Evolutionary conservation across 2,329 filamentous ascomycete species (phyloP).

Genomic region (Epichloe hybrida): DNA sequence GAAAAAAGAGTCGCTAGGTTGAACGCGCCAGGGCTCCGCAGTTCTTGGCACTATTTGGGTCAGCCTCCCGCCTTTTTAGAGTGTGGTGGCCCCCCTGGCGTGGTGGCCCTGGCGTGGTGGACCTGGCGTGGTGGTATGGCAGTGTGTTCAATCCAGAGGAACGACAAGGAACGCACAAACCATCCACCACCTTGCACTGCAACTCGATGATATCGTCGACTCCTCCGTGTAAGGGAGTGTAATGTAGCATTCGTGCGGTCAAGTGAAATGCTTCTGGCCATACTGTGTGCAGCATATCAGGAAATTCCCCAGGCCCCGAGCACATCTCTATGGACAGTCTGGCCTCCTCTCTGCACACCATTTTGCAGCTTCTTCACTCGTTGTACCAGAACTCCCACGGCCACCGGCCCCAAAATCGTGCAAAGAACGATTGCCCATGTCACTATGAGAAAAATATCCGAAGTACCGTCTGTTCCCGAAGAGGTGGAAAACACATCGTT

Average conservation of each 20-base stretch:
- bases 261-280: no score
- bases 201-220: no score
- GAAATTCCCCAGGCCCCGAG: slow-evolving; percentile 2
- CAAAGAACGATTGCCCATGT: slow-evolving; percentile 43
- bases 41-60: not conserved
- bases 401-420: slow-evolving; percentile 37
- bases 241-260: no score
- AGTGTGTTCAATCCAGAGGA: no score
- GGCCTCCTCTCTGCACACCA: not conserved
- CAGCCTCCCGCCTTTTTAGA: no score
- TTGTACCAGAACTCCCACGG: slow-evolving; percentile 32
- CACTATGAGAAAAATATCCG: slow-evolving; percentile 35
- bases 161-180: no score
- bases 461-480: slow-evolving; percentile 8
- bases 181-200: no score
- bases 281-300: not conserved
- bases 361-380: slow-evolving; percentile 21
- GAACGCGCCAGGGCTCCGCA: not conserved
- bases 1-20: not conserved
- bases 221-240: no score
- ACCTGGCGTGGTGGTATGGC: no score
- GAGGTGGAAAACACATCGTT: slow-evolving; percentile 25
- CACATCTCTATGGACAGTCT: not conserved
- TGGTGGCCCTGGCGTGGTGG: no score
- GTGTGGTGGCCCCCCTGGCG: no score